Base-by-base conservation (phyloP, 306 rosid species). In the Prinsepia uniflora region DNA sequence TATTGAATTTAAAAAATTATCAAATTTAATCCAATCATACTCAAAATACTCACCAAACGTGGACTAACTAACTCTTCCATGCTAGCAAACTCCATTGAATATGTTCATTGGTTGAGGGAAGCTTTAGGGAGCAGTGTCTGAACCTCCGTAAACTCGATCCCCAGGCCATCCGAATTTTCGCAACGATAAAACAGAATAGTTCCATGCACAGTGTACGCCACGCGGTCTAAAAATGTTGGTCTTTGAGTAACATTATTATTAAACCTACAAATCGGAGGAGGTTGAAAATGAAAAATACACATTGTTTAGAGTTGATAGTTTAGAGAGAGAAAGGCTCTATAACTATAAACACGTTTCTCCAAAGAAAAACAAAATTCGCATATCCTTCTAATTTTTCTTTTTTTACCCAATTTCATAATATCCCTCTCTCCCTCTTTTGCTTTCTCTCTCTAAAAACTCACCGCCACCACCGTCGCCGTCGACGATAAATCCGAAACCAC, bases 281-380 rank as follows among this genome's bases (percentile, higher is more conserved):
- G 48, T 76, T 52, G 8, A n/a, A 70, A 34, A 62, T 69, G 66
- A 70, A 50, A 50, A 62, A 24, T 39, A 45, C 48, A n/a, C 70
- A 14, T 6, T n/a, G 5, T 52, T 30, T 3, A 1, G 3, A 30
- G 36, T 30, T 30, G 19, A 36, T 30, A 10, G 63, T 46, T 19
- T 9, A 68, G 71, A 43, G 74, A 65, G 72, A 67, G 55, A 68
- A 20, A 46, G 70, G 19, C 61, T 67, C 78, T n/a, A 11, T n/a
- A 55, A 67, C 79, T 40, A 64, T 63, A 75, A 84, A 82, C 84
- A 74, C 75, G 75, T 80, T 81, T 79, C 81, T 75, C 77, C 73
- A 47, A 80, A 75, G 60, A 41, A 63, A 58, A 67, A n/a, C 43
- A 3, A 54, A 61, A 78, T 72, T 78, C 67, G 41, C 71, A 36